Evolutionary conservation across 176 grass and related monocot species (phyloP).

Genomic region (Neostapfia colusana): DNA sequence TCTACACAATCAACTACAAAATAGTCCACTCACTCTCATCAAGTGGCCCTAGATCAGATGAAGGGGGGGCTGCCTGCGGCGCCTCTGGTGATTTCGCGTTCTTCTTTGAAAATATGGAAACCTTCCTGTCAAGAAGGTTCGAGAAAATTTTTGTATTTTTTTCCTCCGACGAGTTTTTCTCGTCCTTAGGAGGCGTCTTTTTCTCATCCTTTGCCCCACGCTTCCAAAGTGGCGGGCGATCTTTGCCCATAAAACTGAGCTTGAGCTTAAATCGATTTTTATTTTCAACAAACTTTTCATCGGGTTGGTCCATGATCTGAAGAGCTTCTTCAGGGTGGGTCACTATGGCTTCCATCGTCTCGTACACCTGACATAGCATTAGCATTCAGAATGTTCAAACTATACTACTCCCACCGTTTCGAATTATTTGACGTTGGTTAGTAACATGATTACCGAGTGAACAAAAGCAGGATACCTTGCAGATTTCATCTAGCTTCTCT

Average conservation of each 20-base stretch:
- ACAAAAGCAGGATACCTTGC: slow-evolving; percentile 56
- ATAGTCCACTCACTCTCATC: slow-evolving; percentile 67
- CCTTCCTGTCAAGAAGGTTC: slow-evolving; percentile 58
- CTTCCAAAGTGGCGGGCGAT: slow-evolving; percentile 60
- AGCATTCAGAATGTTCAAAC: slow-evolving; percentile 11
- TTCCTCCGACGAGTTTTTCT: slow-evolving; percentile 46
- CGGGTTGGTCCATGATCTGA: slow-evolving; percentile 57
- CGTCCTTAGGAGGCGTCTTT: slow-evolving; percentile 39
- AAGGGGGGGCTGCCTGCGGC: not conserved
- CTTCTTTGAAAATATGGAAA: slow-evolving; percentile 62
- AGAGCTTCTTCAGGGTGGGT: slow-evolving; percentile 63
- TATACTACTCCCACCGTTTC: no score
- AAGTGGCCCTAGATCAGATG: slow-evolving; percentile 29
- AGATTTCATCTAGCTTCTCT: slow-evolving; percentile 72
- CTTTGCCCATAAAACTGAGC: slow-evolving; percentile 60
- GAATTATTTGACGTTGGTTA: no score
- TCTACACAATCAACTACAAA: slow-evolving; percentile 52
- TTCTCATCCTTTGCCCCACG: slow-evolving; percentile 55
- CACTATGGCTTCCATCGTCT: slow-evolving; percentile 75
- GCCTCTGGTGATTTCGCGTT: slow-evolving; percentile 40
- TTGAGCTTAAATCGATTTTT: slow-evolving; percentile 58
- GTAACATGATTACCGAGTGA: not conserved
- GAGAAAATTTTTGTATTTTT: slow-evolving; percentile 49
- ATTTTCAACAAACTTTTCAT: slow-evolving; percentile 47
- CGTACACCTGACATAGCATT: slow-evolving; percentile 50